phyloP scores from a whole-genome alignment of 129 eudicot genomes.

The Deinandra increscens region DNA sequence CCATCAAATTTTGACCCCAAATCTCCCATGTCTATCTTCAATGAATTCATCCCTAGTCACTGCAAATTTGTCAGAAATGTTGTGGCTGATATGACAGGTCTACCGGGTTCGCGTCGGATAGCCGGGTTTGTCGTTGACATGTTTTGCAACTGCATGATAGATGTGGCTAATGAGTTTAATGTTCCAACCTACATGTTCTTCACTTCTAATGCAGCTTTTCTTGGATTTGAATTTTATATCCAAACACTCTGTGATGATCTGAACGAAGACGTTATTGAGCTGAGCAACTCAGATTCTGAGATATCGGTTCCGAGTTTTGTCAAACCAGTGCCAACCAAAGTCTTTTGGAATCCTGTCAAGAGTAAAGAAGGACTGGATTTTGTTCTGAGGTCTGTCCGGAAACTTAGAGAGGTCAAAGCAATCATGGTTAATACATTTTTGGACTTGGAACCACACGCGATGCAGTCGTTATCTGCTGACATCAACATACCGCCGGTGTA shows the following conservation, averaged over 20 bases:
- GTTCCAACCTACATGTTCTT: conserved; percentile 29
- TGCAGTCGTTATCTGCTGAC: conserved; percentile 7
- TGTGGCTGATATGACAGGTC: conserved; percentile 21
- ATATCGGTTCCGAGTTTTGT: background rate
- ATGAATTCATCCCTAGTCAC: conserved; percentile 26
- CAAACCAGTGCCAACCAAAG: conserved; percentile 7
- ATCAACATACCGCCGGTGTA: conserved; percentile 28
- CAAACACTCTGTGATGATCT: conserved; percentile 1
- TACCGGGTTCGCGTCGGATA: conserved; percentile 8
- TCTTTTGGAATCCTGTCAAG: background rate
- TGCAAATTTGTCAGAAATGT: conserved; percentile 23
- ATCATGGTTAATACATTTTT: conserved; percentile 29
- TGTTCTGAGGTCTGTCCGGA: background rate
- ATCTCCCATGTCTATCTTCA: background rate
- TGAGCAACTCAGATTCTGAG: background rate
- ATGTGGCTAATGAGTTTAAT: conserved; percentile 32
- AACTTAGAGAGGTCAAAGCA: conserved; percentile 17
- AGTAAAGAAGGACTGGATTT: background rate
- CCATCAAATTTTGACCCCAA: background rate
- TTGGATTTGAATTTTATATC: conserved; percentile 12
- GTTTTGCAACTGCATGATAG: conserved; percentile 28
- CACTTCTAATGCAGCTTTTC: conserved; percentile 21
- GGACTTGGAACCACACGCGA: conserved; percentile 27
- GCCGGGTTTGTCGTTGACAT: conserved; percentile 29
- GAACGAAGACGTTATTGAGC: background rate